Conservation (phyloP, 2,329 filamentous ascomycete species). For the Diaporthe vaccinii region DNA sequence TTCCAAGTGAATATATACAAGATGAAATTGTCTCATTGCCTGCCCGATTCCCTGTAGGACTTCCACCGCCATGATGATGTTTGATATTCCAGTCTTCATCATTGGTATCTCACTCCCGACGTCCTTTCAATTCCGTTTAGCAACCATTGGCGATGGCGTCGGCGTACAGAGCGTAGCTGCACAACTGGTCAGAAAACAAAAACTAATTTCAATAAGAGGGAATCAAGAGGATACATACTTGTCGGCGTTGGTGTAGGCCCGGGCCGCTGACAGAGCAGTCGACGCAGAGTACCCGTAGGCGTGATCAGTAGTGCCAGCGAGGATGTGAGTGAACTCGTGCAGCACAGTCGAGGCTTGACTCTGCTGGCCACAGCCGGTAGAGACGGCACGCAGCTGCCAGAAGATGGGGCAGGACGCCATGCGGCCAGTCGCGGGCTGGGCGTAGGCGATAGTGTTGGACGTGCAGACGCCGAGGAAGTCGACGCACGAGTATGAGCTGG, state of each 20-base stretch:
- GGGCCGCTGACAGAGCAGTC: conserved; percentile 10
- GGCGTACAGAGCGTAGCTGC: conserved; percentile 31
- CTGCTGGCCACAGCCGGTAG: conserved; percentile 19
- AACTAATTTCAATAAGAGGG: rapidly evolving
- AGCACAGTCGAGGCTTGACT: conserved; percentile 31
- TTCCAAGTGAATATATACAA: conserved; percentile 5
- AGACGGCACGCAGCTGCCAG: conserved; percentile 6
- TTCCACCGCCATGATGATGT: no score
- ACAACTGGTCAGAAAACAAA: background rate
- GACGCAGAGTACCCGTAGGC: conserved; percentile 29
- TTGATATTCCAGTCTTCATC: background rate
- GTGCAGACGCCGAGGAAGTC: conserved; percentile 31
- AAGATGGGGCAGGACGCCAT: conserved; percentile 33
- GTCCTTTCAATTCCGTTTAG: background rate
- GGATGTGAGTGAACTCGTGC: conserved; percentile 32
- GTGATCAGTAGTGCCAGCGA: conserved; percentile 9
- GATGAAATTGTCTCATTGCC: background rate
- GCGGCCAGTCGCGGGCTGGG: conserved; percentile 23
- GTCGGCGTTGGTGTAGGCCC: conserved; percentile 19
- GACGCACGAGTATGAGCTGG: conserved; percentile 29
- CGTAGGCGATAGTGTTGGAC: conserved; percentile 28
- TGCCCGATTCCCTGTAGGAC: background rate
- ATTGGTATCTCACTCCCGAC: background rate
- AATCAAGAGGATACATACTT: background rate
- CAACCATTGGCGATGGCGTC: conserved; percentile 26